phyloP scores from a whole-genome alignment of 2,329 filamentous ascomycete species.

The Colletotrichum sp. region DNA sequence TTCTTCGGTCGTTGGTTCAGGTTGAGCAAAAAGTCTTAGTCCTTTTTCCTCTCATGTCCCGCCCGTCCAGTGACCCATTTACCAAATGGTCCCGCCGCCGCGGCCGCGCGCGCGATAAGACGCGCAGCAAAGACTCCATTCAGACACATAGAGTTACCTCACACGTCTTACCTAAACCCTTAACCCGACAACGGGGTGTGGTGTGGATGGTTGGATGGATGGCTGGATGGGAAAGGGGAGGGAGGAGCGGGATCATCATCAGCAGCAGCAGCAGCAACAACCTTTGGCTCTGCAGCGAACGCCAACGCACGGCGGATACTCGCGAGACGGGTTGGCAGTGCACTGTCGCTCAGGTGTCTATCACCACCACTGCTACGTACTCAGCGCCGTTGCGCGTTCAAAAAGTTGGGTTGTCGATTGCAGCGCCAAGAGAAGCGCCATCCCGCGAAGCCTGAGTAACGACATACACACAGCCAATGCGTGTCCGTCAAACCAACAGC shows the following conservation, averaged over 20 bases:
- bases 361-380: neutral
- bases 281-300: neutral
- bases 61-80: neutral
- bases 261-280: neutral
- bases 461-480: neutral
- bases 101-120: neutral
- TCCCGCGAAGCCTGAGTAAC: neutral
- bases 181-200: neutral
- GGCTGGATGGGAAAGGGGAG: neutral
- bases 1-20: constrained; percentile 6
- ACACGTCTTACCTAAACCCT: neutral
- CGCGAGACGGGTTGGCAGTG: neutral
- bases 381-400: neutral
- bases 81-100: neutral
- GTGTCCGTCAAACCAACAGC: neutral
- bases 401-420: neutral
- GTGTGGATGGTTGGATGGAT: no score
- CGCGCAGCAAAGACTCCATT: neutral
- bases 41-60: neutral
- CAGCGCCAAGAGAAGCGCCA: neutral
- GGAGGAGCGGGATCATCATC: neutral
- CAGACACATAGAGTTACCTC: neutral
- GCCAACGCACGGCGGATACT: neutral
- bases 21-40: neutral
- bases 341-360: neutral